These are phyloP conservation scores for Myxozyma mucilagina DNA, from an alignment of 805 yeast species.

Conservation along the genomic window DNA sequence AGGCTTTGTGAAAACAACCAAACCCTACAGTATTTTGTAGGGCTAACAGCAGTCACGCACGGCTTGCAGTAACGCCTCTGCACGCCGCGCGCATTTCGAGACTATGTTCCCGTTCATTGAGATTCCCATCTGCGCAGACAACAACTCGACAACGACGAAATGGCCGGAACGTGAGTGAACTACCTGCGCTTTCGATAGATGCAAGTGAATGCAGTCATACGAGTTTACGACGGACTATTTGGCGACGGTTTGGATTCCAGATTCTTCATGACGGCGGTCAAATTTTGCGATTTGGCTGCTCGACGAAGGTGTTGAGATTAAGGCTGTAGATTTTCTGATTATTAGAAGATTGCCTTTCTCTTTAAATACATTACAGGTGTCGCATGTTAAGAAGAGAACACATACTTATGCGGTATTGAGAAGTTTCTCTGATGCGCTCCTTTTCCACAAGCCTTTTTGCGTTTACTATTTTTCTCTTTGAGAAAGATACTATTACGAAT, in stretches of 20 bases:
- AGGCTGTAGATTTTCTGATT: conserved; percentile 2
- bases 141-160: conserved; percentile 8
- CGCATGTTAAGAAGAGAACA: conserved; percentile 4
- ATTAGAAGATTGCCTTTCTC: conserved; percentile 14
- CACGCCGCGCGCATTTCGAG: not conserved
- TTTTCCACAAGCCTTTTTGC: not conserved
- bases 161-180: conserved; percentile 30
- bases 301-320: conserved; percentile 21
- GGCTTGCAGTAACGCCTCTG: not conserved
- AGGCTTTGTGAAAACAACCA: not conserved
- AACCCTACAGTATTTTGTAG: not conserved
- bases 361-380: conserved; percentile 24
- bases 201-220: not conserved
- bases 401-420: conserved; percentile 1
- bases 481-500: not conserved
- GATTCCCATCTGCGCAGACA: not conserved
- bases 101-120: not conserved
- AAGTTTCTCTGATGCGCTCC: conserved; percentile 14
- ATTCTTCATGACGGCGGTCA: conserved; percentile 2
- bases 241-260: conserved; percentile 5
- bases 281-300: not conserved
- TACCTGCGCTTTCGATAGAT: not conserved
- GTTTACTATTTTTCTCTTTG: not conserved
- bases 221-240: not conserved
- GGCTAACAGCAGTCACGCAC: conserved; percentile 6